These are phyloP conservation scores for Alternaria sp. DNA, from an alignment of 2,329 filamentous ascomycete species.

Conservation along the genomic window DNA sequence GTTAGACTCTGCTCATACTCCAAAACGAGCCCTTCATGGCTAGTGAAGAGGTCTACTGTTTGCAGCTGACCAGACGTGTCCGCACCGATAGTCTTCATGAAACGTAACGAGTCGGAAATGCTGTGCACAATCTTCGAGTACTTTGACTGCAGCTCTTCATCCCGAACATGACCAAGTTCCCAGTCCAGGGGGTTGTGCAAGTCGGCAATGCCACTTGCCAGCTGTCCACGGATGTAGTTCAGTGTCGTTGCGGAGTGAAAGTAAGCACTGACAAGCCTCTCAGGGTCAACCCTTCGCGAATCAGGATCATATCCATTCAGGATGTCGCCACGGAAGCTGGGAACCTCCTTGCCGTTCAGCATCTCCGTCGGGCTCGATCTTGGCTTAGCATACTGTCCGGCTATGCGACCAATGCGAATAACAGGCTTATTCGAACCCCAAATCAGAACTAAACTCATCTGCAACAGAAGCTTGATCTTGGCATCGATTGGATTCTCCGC, in stretches of 20 bases:
- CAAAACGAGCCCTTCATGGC: constrained; percentile 90
- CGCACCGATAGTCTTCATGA: constrained; percentile 93
- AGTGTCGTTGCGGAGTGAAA: constrained; percentile 94
- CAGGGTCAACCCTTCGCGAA: constrained; percentile 82
- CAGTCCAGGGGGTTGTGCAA: constrained; percentile 93
- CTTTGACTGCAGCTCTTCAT: constrained; percentile 81
- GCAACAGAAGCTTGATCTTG: constrained; percentile 94
- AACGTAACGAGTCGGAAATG: constrained; percentile 88
- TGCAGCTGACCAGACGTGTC: constrained; percentile 84
- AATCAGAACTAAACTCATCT: constrained; percentile 96
- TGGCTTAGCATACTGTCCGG: constrained; percentile 97
- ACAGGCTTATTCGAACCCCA: constrained; percentile 86
- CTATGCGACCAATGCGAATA: constrained; percentile 93
- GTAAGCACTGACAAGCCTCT: constrained; percentile 87
- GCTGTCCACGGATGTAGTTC: constrained; percentile 86
- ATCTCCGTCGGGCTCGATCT: constrained; percentile 87
- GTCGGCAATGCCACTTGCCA: constrained; percentile 90
- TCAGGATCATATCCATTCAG: constrained; percentile 84
- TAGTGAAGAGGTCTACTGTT: constrained; percentile 94
- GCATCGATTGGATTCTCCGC: constrained; percentile 87
- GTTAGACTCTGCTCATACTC: constrained; percentile 94
- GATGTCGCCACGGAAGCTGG: constrained; percentile 94
- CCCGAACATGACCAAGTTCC: constrained; percentile 89
- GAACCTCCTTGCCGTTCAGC: constrained; percentile 79
- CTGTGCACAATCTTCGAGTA: constrained; percentile 85